Conservation (phyloP, 2,329 filamentous ascomycete genomes). For the Pestalotiopsis sp. region DNA sequence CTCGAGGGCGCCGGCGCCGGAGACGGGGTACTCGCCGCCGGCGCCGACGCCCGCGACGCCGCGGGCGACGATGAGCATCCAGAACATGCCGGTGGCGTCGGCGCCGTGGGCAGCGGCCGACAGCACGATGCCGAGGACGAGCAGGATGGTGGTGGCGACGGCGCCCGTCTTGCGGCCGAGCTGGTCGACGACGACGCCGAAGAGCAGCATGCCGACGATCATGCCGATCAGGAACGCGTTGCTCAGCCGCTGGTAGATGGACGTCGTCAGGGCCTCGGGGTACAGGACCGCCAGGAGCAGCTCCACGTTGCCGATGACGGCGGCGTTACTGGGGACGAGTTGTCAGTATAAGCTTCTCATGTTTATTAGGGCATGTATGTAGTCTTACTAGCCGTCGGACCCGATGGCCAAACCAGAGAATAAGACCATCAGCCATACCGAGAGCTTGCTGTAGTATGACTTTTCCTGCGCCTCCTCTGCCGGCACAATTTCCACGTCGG, state of each 20-base stretch:
- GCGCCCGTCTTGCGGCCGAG: slow-evolving; percentile 52
- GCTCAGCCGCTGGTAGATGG: slow-evolving; percentile 53
- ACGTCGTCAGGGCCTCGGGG: slow-evolving; percentile 41
- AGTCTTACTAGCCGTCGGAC: slow-evolving; percentile 44
- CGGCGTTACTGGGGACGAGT: slow-evolving; percentile 37
- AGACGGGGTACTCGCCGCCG: slow-evolving; percentile 56
- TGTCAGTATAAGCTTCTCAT: slow-evolving; percentile 4
- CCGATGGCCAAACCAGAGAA: slow-evolving; percentile 49
- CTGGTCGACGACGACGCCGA: slow-evolving; percentile 52
- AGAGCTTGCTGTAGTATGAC: slow-evolving; percentile 40
- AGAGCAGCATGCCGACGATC: slow-evolving; percentile 58
- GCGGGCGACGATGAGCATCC: slow-evolving; percentile 50
- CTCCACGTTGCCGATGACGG: slow-evolving; percentile 48
- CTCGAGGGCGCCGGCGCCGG: slow-evolving; percentile 51
- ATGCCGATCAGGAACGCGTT: slow-evolving; percentile 60
- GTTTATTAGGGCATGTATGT: slow-evolving; percentile 9
- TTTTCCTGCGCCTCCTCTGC: slow-evolving; percentile 21
- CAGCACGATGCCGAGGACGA: slow-evolving; percentile 49
- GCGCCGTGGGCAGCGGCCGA: slow-evolving; percentile 47
- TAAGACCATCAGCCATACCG: slow-evolving; percentile 45
- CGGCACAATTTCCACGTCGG: slow-evolving; percentile 12
- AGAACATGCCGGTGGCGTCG: slow-evolving; percentile 43
- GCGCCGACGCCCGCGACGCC: slow-evolving; percentile 46
- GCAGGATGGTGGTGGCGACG: slow-evolving; percentile 47
- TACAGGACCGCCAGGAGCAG: slow-evolving; percentile 44